phyloP scores from a whole-genome alignment of 768 basidiomycete genomes.

The Pleurotus tuoliensis region DNA sequence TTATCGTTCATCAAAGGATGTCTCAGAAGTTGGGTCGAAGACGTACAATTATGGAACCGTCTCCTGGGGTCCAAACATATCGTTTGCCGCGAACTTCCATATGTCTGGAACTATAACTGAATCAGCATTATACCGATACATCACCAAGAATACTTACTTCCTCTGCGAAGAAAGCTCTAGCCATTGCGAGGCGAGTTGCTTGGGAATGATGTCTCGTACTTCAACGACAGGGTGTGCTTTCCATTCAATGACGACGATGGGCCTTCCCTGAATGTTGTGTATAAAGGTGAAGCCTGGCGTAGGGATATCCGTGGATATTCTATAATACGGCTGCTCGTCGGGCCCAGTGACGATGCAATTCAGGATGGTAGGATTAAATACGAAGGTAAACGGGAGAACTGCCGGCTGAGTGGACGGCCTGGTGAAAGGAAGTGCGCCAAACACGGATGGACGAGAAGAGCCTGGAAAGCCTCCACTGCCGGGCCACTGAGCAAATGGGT shows the following conservation, averaged over 20 bases:
- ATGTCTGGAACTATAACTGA: slow-evolving; percentile 32
- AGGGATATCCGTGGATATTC: slow-evolving; percentile 44
- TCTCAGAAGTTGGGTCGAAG: background rate
- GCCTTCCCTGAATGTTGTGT: slow-evolving; percentile 42
- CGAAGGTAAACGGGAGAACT: slow-evolving; percentile 42
- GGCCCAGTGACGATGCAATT: slow-evolving; percentile 54
- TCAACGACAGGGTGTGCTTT: slow-evolving; percentile 46
- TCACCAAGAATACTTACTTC: slow-evolving; percentile 10
- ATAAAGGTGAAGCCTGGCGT: slow-evolving; percentile 52
- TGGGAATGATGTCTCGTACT: slow-evolving; percentile 43
- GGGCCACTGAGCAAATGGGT: slow-evolving; percentile 30
- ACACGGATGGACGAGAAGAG: slow-evolving; percentile 45
- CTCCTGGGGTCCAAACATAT: slow-evolving; percentile 56
- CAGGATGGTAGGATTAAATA: slow-evolving; percentile 46
- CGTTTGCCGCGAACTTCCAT: slow-evolving; percentile 49
- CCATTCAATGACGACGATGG: slow-evolving; percentile 60
- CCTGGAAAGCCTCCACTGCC: slow-evolving; percentile 18
- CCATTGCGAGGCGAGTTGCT: slow-evolving; percentile 51
- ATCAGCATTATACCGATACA: background rate
- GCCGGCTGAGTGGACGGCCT: slow-evolving; percentile 25
- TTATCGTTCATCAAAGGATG: background rate
- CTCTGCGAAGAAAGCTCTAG: slow-evolving; percentile 44
- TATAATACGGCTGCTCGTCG: slow-evolving; percentile 42
- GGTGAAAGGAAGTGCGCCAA: slow-evolving; percentile 61
- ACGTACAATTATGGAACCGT: slow-evolving; percentile 51